These are phyloP conservation scores for Camelina hispida DNA, from an alignment of 345 rosid genomes.

Conservation along the genomic window DNA sequence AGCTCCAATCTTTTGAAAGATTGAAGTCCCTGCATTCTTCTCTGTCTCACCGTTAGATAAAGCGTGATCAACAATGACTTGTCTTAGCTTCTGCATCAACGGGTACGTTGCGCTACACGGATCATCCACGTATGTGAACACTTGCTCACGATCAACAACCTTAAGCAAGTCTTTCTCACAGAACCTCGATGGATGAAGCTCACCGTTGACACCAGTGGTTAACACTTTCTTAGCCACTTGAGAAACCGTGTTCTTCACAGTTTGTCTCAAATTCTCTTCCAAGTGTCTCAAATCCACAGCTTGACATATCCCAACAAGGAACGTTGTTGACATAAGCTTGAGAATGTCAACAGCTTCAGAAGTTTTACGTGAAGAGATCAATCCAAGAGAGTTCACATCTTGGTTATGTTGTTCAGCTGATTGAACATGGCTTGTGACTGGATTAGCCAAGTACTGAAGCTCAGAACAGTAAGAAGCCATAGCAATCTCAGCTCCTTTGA, in stretches of 20 bases:
- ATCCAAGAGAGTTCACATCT: slow-evolving; percentile 76
- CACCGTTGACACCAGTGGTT: slow-evolving; percentile 57
- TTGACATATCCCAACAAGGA: slow-evolving; percentile 66
- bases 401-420: slow-evolving; percentile 84
- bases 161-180: slow-evolving; percentile 66
- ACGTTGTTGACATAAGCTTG: slow-evolving; percentile 78
- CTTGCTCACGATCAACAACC: slow-evolving; percentile 58
- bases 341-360: slow-evolving; percentile 65
- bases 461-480: slow-evolving; percentile 87
- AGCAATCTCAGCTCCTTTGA: slow-evolving; percentile 85
- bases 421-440: slow-evolving; percentile 78
- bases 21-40: slow-evolving; percentile 55
- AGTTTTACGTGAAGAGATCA: slow-evolving; percentile 71
- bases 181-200: slow-evolving; percentile 71
- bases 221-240: slow-evolving; percentile 63
- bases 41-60: slow-evolving; percentile 57
- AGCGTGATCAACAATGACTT: slow-evolving; percentile 69
- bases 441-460: slow-evolving; percentile 75
- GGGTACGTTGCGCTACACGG: slow-evolving; percentile 70
- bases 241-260: slow-evolving; percentile 60
- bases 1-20: slow-evolving; percentile 65
- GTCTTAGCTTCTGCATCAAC: slow-evolving; percentile 65
- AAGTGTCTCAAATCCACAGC: slow-evolving; percentile 75
- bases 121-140: slow-evolving; percentile 64
- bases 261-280: slow-evolving; percentile 69